These are phyloP conservation scores for Xylaria acuta DNA, from an alignment of 495 filamentous ascomycete species.

Conservation along the genomic window DNA sequence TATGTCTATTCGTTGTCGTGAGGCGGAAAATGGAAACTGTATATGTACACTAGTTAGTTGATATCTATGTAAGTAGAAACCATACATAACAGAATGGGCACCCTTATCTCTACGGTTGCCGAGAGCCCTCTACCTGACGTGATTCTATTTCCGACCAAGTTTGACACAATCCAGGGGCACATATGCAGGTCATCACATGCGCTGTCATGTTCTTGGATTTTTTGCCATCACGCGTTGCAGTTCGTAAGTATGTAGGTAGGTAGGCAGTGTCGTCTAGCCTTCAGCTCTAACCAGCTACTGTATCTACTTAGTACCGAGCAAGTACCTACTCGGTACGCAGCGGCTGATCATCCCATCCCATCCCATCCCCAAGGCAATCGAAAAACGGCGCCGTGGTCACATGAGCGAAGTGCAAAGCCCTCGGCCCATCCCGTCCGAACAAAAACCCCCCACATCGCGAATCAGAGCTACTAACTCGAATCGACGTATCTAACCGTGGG, in stretches of 20 bases:
- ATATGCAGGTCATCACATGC: conserved; percentile 12
- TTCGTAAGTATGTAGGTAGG: not conserved
- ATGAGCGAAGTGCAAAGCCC: conserved; percentile 15
- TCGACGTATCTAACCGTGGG: conserved; percentile 4
- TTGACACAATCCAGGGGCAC: not conserved
- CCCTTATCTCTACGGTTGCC: not conserved
- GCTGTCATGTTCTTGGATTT: not conserved
- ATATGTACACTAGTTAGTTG: not conserved
- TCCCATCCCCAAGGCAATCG: not conserved
- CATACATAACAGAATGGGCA: not conserved
- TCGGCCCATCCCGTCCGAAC: conserved; percentile 13
- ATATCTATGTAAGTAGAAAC: not conserved
- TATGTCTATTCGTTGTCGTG: not conserved
- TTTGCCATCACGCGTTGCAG: not conserved
- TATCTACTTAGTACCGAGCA: not conserved
- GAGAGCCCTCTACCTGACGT: not conserved
- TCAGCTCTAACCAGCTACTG: too few relatives aligned
- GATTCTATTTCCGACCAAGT: conserved; percentile 1
- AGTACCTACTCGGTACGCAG: not conserved
- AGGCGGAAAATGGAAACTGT: not conserved
- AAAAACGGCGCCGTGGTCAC: conserved; percentile 17
- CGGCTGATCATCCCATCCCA: not conserved
- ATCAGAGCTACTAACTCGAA: not conserved
- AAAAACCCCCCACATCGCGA: conserved; percentile 5
- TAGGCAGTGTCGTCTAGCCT: not conserved